phyloP scores from a whole-genome alignment of 495 filamentous ascomycete genomes.

The Penicillium cosmopolitanum region DNA sequence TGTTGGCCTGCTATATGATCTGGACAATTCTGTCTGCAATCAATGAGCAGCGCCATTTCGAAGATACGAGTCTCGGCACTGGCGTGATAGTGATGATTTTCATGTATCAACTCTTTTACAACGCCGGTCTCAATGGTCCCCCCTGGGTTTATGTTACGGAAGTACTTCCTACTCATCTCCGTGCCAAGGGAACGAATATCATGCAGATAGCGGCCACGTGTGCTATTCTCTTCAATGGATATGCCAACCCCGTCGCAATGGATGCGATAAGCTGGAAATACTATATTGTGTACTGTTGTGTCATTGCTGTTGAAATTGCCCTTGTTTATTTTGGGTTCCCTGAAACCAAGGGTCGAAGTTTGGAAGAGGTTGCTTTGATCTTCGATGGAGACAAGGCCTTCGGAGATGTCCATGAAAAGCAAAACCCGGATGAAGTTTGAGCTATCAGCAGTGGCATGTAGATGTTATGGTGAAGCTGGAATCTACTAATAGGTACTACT shows the following conservation, averaged over 20 bases:
- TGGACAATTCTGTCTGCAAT: slow-evolving; percentile 57
- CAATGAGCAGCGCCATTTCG: slow-evolving; percentile 40
- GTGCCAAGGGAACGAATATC: slow-evolving; percentile 29
- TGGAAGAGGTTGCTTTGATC: slow-evolving; percentile 36
- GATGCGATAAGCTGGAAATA: slow-evolving; percentile 41
- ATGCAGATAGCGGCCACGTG: slow-evolving; percentile 16
- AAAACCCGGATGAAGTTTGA: neutral
- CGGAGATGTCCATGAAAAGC: neutral
- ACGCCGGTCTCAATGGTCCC: slow-evolving; percentile 39
- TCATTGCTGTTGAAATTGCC: slow-evolving; percentile 30
- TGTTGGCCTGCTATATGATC: slow-evolving; percentile 59
- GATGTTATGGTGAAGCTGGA: slow-evolving; percentile 6
- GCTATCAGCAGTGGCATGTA: neutral
- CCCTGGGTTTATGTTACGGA: slow-evolving; percentile 31
- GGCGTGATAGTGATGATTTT: slow-evolving; percentile 62
- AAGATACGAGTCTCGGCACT: slow-evolving; percentile 47
- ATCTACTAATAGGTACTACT: neutral
- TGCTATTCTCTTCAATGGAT: slow-evolving; percentile 23
- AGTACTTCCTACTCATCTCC: slow-evolving; percentile 30
- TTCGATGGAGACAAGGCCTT: slow-evolving; percentile 20
- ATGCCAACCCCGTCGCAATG: slow-evolving; percentile 40
- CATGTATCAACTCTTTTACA: slow-evolving; percentile 58
- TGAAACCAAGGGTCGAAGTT: slow-evolving; percentile 33
- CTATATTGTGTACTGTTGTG: slow-evolving; percentile 42
- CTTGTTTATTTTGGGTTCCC: slow-evolving; percentile 36